A percentile compares a stretch with the other conserved stretches of the same genome.
Conservation (phyloP, 306 rosid species). For the Echinosophora koreensis region DNA sequence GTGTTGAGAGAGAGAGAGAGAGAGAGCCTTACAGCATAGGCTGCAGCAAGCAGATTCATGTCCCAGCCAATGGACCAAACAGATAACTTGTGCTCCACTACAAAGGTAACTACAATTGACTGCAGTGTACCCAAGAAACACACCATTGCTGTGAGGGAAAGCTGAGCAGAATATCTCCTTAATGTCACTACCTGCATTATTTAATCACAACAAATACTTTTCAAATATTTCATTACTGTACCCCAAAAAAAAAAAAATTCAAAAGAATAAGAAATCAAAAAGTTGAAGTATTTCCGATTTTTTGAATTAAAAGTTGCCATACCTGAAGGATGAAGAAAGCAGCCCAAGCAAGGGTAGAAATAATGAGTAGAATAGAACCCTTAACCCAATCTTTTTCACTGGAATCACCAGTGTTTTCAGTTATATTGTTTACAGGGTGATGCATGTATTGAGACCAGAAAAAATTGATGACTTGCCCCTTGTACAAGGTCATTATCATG, state of each 20-base stretch:
- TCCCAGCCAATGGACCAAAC: slow-evolving; percentile 96
- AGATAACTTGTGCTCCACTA: slow-evolving; percentile 68
- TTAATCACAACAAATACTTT: slow-evolving; percentile 33
- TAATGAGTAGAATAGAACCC: slow-evolving; percentile 83
- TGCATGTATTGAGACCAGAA: slow-evolving; percentile 58
- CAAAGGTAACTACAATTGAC: slow-evolving; percentile 73
- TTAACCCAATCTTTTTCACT: slow-evolving; percentile 73
- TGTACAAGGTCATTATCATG: slow-evolving; percentile 92
- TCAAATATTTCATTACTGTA: slow-evolving; percentile 14
- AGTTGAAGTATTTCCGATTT: background rate
- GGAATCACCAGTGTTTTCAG: slow-evolving; percentile 38
- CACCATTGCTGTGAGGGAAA: slow-evolving; percentile 86
- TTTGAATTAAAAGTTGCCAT: background rate
- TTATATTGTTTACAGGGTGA: slow-evolving; percentile 46
- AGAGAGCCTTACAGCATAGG: slow-evolving; percentile 73
- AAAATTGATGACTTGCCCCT: slow-evolving; percentile 74
- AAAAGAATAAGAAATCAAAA: slow-evolving; percentile 5
- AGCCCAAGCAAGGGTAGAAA: slow-evolving; percentile 89
- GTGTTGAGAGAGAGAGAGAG: background rate
- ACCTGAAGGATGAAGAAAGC: slow-evolving; percentile 91
- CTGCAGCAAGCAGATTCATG: slow-evolving; percentile 86
- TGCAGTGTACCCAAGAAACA: slow-evolving; percentile 85
- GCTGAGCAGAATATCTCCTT: slow-evolving; percentile 78
- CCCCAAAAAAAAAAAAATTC: slow-evolving; percentile 35
- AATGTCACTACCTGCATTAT: slow-evolving; percentile 75